Evolutionary conservation across 1,284 basidiomycete genomes (phyloP).

Genomic region (Ustilago cynodontis): DNA sequence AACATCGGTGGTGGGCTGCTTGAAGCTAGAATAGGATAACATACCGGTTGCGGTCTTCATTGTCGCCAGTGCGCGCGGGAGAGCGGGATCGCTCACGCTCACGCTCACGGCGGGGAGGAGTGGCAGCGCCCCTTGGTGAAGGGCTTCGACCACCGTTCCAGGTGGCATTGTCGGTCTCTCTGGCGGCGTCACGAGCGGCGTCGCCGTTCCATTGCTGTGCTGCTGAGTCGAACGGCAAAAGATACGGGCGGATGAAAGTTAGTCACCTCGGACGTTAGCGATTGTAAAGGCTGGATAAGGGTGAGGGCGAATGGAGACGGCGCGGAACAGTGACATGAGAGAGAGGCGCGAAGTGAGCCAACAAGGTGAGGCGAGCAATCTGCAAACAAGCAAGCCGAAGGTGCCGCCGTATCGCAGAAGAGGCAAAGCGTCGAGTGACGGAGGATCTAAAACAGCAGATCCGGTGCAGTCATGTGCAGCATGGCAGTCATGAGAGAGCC

Average conservation of each 20-base stretch:
- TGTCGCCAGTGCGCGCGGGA: constrained; percentile 27
- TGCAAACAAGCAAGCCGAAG: not conserved
- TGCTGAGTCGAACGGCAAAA: constrained; percentile 43
- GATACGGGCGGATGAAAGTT: constrained; percentile 28
- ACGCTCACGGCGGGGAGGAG: constrained; percentile 57
- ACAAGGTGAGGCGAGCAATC: not conserved
- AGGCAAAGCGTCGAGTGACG: not conserved
- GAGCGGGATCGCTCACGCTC: constrained; percentile 54
- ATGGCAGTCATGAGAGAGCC: too few relatives aligned
- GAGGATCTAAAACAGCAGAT: not conserved
- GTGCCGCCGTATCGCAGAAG: not conserved
- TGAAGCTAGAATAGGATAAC: constrained; percentile 14
- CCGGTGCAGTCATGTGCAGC: not conserved
- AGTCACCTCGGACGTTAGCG: constrained; percentile 24
- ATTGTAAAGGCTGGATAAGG: constrained; percentile 2
- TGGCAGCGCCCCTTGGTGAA: constrained; percentile 49
- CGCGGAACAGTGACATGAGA: constrained; percentile 8
- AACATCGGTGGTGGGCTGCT: not conserved
- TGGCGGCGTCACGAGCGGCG: constrained; percentile 55
- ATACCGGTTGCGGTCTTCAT: constrained; percentile 53
- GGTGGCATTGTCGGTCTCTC: constrained; percentile 50
- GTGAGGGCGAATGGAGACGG: constrained; percentile 1
- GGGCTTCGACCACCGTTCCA: constrained; percentile 51
- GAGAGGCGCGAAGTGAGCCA: not conserved
- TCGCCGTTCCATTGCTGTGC: constrained; percentile 58